Evolutionary conservation across 2,329 filamentous ascomycete species (phyloP), one percentile per base, ranked within the genome.

Genomic region (Akanthomyces dipterigenus): DNA sequence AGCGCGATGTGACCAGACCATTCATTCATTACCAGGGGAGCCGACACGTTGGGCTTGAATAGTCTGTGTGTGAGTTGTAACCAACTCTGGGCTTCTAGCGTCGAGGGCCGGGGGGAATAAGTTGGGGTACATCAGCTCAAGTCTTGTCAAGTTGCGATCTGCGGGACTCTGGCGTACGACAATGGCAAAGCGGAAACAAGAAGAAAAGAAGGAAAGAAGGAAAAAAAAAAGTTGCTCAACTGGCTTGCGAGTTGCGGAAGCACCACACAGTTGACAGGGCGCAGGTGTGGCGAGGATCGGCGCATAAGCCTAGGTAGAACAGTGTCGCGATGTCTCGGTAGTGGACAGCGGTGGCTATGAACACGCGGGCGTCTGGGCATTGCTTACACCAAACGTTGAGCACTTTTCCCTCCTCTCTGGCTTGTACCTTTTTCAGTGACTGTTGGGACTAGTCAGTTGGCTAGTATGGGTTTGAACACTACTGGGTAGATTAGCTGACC

Each of bases 271-370:
- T 2, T 34, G n/a, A n/a, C n/a, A 9, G 31, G 31, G 49, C 31
- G n/a, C 49, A 22, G n/a, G 49, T 20, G 49, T 34, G 54, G 54
- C 42, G 54, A 45, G 54, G 54, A 55, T 55, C 54, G 40, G n/a
- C 50, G 20, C 45, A 18, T 26, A 22, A 46, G 40, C 42, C 40
- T 56, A 34, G 18, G 43, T 56, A 34, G 18, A 55, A 43, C 51
- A 55, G 28, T 56, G 31, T 46, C 42, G 28, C 46, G 26, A 56
- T 46, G 14, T 28, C 40, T 55, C 40, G 28, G n/a, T 45, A 22
- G 26, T 55, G 54, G 53, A 20, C 36, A n/a, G n/a, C 14, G 20
- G n/a, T 24, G 43, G 43, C n/a, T n/a, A n/a, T n/a, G 16, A 54
- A 34, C 36, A 42, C 34, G 51, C 51, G 36, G n/a, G 36, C 34